Evolutionary conservation across 345 rosid species (phyloP).

Genomic region (Crucihimalaya himalaica): DNA sequence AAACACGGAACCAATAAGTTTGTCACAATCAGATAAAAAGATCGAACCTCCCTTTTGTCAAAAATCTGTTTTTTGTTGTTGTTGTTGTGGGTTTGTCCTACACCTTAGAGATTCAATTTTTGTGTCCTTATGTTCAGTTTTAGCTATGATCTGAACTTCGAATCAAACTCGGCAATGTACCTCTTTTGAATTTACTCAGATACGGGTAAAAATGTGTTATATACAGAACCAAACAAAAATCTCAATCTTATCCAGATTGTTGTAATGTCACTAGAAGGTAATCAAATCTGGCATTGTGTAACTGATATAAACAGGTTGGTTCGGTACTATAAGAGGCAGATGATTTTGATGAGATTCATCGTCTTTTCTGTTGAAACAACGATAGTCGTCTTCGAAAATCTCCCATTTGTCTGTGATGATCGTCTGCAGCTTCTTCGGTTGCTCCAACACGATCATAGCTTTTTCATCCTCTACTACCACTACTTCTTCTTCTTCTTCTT

Average conservation of each 20-base stretch:
- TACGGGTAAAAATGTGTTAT: conserved; percentile 31
- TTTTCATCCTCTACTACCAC: conserved; percentile 33
- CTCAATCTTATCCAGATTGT: conserved; percentile 24
- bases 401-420: conserved; percentile 41
- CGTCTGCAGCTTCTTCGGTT: conserved; percentile 22
- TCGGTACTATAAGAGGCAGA: conserved; percentile 21
- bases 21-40: conserved; percentile 81
- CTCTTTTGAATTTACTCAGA: conserved; percentile 26
- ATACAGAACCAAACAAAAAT: conserved; percentile 36
- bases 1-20: conserved; percentile 97
- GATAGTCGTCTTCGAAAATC: conserved; percentile 33
- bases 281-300: conserved; percentile 43
- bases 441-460: conserved; percentile 25
- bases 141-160: not conserved
- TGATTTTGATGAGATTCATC: conserved; percentile 24
- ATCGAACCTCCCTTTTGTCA: not conserved
- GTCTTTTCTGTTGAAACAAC: conserved; percentile 3
- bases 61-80: not conserved
- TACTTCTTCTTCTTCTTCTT: not conserved
- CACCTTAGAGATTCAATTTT: conserved; percentile 11
- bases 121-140: not conserved
- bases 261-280: conserved; percentile 35
- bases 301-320: conserved; percentile 29
- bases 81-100: not conserved
- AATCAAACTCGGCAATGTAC: conserved; percentile 24